A percentile compares a stretch with the other conserved stretches of the same genome.
These are phyloP conservation scores for Lodderomyces margitis DNA, from an alignment of 1,139 yeast genomes.

Conservation along the genomic window DNA sequence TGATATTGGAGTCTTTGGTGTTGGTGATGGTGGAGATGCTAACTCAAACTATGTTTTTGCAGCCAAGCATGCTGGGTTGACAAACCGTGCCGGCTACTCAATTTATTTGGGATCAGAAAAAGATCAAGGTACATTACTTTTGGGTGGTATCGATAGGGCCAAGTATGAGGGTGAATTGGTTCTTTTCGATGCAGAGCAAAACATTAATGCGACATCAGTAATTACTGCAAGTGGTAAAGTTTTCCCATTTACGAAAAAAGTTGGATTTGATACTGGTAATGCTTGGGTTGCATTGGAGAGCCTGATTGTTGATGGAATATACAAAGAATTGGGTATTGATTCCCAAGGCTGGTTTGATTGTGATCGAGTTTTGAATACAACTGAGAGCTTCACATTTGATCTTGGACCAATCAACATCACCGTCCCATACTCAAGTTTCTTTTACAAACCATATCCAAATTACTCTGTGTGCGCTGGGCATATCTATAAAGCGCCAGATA, in stretches of 20 bases:
- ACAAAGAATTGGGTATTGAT: background rate
- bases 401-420: background rate
- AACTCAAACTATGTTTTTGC: conserved; percentile 21
- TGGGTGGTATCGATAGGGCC: conserved; percentile 30
- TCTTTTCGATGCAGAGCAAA: conserved; percentile 1
- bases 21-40: conserved; percentile 17
- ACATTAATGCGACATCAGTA: background rate
- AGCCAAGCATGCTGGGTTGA: conserved; percentile 40
- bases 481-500: too few relatives aligned
- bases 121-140: conserved; percentile 22
- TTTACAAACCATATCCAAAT: background rate
- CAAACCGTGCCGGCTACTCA: conserved; percentile 38
- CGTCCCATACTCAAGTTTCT: conserved; percentile 1
- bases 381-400: background rate
- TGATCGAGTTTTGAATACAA: background rate
- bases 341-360: background rate
- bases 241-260: background rate
- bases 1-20: conserved; percentile 20
- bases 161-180: conserved; percentile 24
- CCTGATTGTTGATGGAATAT: background rate
- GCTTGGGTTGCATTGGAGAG: background rate
- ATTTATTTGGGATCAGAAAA: conserved; percentile 30
- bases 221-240: background rate
- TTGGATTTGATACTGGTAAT: conserved; percentile 1
- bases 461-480: background rate